Conservation (phyloP, 148 eudicot genomes). For the Cornus suecica region DNA sequence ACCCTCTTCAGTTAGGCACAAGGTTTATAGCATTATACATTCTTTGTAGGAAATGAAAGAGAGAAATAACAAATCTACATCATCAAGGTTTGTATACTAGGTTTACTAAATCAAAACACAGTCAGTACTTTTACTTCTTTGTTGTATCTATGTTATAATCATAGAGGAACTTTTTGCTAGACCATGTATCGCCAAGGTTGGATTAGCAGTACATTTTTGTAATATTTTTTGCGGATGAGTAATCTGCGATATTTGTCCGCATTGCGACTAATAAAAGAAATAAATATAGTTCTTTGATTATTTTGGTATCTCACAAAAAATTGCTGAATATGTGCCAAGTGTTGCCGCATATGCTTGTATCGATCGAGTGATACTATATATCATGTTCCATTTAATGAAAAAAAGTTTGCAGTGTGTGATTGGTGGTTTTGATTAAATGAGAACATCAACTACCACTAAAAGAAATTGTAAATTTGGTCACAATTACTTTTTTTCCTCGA, state of each 20-base stretch:
- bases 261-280: too few species aligned
- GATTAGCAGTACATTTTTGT: not conserved
- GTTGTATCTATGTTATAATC: not conserved
- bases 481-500: too few species aligned
- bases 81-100: not conserved
- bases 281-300: too few species aligned
- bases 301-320: too few species aligned
- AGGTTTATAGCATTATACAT: constrained; percentile 27
- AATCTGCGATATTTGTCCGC: not conserved
- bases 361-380: too few species aligned
- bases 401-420: too few species aligned
- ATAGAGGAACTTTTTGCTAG: not conserved
- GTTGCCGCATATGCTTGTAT: too few species aligned
- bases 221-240: not conserved
- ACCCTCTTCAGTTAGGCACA: not conserved
- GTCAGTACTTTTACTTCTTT: not conserved
- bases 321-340: too few species aligned
- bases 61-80: constrained; percentile 3
- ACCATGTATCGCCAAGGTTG: not conserved
- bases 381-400: too few species aligned
- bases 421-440: too few species aligned
- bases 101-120: not conserved
- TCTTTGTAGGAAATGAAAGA: constrained; percentile 28
- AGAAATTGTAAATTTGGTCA: too few species aligned
- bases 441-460: too few species aligned